phyloP scores from a whole-genome alignment of 768 basidiomycete species.

The Pholiota molesta region DNA sequence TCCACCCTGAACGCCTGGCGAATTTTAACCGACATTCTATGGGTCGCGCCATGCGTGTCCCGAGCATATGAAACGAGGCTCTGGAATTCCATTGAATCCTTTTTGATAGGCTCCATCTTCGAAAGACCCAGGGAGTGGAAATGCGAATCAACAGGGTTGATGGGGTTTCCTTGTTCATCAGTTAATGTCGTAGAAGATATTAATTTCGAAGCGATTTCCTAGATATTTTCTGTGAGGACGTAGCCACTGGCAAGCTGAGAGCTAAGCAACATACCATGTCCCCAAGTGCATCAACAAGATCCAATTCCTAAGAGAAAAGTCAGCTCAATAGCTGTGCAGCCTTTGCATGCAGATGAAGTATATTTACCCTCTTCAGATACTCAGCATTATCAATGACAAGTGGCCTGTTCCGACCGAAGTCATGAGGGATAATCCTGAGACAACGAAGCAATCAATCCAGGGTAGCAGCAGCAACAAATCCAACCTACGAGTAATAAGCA shows the following conservation, averaged over 20 bases:
- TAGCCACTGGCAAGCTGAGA: not conserved
- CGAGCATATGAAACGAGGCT: slow-evolving; percentile 8
- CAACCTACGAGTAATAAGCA: slow-evolving; percentile 13
- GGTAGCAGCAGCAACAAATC: not conserved
- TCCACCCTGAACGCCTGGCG: slow-evolving; percentile 13
- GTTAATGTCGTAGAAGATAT: slow-evolving; percentile 7
- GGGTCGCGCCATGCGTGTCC: slow-evolving; percentile 16
- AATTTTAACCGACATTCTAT: not conserved
- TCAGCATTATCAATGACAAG: slow-evolving; percentile 14
- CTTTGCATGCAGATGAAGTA: not conserved
- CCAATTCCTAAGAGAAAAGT: slow-evolving; percentile 9
- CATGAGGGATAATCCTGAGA: slow-evolving; percentile 13
- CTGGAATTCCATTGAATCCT: slow-evolving; percentile 5
- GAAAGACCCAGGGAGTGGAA: slow-evolving; percentile 15
- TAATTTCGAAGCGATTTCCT: slow-evolving; percentile 16
- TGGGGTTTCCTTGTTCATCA: slow-evolving; percentile 9
- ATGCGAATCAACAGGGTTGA: slow-evolving; percentile 15
- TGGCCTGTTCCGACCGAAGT: slow-evolving; percentile 14
- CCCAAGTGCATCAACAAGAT: slow-evolving; percentile 15
- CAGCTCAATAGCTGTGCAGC: not conserved
- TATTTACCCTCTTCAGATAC: slow-evolving; percentile 10
- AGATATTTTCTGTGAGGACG: not conserved
- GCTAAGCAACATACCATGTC: slow-evolving; percentile 10
- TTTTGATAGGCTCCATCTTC: slow-evolving; percentile 9
- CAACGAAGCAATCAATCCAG: not conserved